phyloP scores from a whole-genome alignment of 805 yeast species.

The Wickerhamiella slavikovae region DNA sequence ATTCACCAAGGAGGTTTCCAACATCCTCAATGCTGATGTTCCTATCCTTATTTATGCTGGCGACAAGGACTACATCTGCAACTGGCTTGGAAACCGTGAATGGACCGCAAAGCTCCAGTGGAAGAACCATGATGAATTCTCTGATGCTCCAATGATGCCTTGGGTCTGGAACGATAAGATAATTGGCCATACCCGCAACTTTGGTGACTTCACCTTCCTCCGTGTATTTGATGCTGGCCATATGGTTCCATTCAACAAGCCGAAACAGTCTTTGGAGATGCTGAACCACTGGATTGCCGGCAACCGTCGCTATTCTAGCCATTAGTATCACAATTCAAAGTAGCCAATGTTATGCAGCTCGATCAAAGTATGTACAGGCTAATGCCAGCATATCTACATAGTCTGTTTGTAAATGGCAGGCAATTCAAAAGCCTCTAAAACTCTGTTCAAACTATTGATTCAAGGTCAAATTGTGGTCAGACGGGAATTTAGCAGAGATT shows the following conservation, averaged over 20 bases:
- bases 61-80: constrained; percentile 80
- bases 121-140: constrained; percentile 33
- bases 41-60: constrained; percentile 89
- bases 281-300: constrained; percentile 73
- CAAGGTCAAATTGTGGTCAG: no score
- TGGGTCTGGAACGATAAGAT: constrained; percentile 21
- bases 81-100: constrained; percentile 79
- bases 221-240: constrained; percentile 78
- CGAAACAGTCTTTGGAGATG: constrained; percentile 64
- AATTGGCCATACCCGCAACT: constrained; percentile 49
- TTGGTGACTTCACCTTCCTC: constrained; percentile 50
- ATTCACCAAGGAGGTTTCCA: constrained; percentile 34
- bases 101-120: constrained; percentile 57
- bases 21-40: constrained; percentile 40
- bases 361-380: no score
- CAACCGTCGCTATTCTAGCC: no score
- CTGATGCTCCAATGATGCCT: constrained; percentile 14
- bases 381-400: no score
- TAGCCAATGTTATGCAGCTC: no score
- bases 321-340: no score
- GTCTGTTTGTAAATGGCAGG: no score
- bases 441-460: no score
- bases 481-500: no score
- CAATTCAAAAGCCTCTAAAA: no score
- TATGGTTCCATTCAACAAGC: constrained; percentile 87